Base-by-base conservation (phyloP, 1,284 basidiomycete genomes). In the Vanrija sp. region DNA sequence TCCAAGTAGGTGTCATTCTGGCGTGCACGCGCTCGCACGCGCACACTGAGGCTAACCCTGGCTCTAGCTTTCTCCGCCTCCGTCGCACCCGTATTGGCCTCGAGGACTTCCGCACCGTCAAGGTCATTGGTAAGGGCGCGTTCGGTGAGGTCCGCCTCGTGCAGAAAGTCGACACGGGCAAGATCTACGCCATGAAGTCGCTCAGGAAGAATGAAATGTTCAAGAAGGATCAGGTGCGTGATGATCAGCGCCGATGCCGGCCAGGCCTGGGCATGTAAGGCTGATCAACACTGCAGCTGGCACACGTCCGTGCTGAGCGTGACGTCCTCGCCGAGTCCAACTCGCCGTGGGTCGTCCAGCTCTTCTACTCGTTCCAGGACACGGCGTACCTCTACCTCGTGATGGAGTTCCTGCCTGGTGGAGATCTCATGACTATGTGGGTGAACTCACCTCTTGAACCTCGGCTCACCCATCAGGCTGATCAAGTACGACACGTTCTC, bases 401-500 rank as follows among this genome's bases (percentile, higher is more conserved):
- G 80, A 98, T 98, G 95, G 95, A 98, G 77, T 98, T 98, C 79
- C 81, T 98, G 52, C 94, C 95, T 28, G 95, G 95, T 45, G 95
- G 95, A 21, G 95, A 98, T 76, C 80, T 98, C 59, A 98, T 98
- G 95, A 83, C 77, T 16, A 77, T 78, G 76, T 78, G 43, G 65
- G 73, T 63, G n/a, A n/a, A n/a, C n/a, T n/a, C n/a, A 28, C 44
- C 8, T 6, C 15, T 28, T 25, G 7, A 10, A 23, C 21, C 5
- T 2, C 3, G 18, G 38, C 21, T n/a, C 18, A 16, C 38, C 34
- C 14, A 2, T 87, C 38, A 98, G 98, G 95, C 81, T 98, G 63
- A 98, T 98, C 87, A 98, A 98, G 78, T 98, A 98, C 78, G 95
- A 98, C 75, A 91, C 95, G 1, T 98, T 98, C 78, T 92, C 91